Percentiles rank a stretch among this genome's conserved stretches.
Conservation (phyloP, 345 rosid genomes). For the Eutrema japonicum region DNA sequence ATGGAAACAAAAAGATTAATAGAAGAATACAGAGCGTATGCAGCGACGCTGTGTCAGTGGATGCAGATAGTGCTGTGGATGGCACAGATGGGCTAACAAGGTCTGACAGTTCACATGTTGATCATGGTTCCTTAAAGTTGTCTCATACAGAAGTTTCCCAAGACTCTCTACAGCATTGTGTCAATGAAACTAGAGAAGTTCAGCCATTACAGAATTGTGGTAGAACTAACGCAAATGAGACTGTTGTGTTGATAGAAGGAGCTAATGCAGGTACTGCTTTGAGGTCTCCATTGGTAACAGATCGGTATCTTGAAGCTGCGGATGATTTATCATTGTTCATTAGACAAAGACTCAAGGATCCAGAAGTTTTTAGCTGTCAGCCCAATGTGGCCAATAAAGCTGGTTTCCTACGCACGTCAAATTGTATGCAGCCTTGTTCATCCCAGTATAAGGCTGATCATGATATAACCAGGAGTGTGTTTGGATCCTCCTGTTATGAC, state of each 20-base stretch:
- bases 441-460: conserved; percentile 45
- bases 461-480: conserved; percentile 44
- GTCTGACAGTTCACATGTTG: conserved; percentile 41
- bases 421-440: conserved; percentile 54
- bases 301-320: conserved; percentile 54
- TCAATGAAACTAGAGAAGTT: conserved; percentile 47
- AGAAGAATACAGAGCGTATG: conserved; percentile 43
- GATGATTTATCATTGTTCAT: conserved; percentile 75
- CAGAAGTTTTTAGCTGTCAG: conserved; percentile 61
- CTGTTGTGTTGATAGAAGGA: conserved; percentile 40
- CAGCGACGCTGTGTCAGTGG: conserved; percentile 48
- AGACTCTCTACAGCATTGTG: conserved; percentile 35
- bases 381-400: conserved; percentile 51
- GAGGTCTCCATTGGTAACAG: conserved; percentile 35
- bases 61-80: conserved; percentile 48
- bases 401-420: conserved; percentile 48
- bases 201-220: conserved; percentile 37
- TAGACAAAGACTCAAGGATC: conserved; percentile 77
- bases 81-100: conserved; percentile 46
- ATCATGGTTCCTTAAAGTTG: conserved; percentile 47
- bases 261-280: conserved; percentile 42
- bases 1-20: conserved; percentile 31
- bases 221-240: conserved; percentile 41
- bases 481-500: conserved; percentile 48
- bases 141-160: conserved; percentile 44